Percentiles rank a stretch among this genome's conserved stretches.
Conservation (phyloP, 106 monocot genomes). For the Iris macrosiphon region DNA sequence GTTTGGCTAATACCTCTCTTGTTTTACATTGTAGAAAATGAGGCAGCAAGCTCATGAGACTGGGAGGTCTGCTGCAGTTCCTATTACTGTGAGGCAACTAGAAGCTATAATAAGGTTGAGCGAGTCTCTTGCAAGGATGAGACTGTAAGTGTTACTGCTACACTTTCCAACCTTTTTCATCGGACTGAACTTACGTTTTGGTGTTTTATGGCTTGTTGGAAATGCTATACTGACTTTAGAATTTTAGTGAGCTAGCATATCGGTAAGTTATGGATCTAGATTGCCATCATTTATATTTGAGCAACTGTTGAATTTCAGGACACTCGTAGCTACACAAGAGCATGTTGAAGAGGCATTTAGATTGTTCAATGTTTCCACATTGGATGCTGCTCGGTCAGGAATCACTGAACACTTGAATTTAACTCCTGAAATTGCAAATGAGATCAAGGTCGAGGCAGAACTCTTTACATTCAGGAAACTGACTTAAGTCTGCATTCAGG, state of each 20-base stretch:
- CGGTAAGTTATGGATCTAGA: background rate
- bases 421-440: constrained; percentile 92
- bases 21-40: constrained; percentile 65
- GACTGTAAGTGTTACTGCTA: constrained; percentile 51
- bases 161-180: background rate
- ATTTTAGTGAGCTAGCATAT: background rate
- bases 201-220: background rate
- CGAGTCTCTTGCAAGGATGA: constrained; percentile 94
- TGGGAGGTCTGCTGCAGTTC: constrained; percentile 75
- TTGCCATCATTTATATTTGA: background rate
- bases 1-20: background rate
- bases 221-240: background rate
- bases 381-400: constrained; percentile 96
- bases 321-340: constrained; percentile 81
- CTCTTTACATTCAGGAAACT: background rate
- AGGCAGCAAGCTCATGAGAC: constrained; percentile 91
- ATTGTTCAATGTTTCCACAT: constrained; percentile 90
- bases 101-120: constrained; percentile 96
- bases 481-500: too few relatives aligned
- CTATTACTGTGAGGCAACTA: constrained; percentile 98
- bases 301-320: constrained; percentile 31
- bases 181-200: background rate
- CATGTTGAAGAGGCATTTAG: constrained; percentile 95
- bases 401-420: constrained; percentile 90
- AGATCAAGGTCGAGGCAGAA: constrained; percentile 60